Evolutionary conservation across 305 asterid species (phyloP), one percentile per base, ranked within the genome.

Genomic region (Fraxinus dipetala): DNA sequence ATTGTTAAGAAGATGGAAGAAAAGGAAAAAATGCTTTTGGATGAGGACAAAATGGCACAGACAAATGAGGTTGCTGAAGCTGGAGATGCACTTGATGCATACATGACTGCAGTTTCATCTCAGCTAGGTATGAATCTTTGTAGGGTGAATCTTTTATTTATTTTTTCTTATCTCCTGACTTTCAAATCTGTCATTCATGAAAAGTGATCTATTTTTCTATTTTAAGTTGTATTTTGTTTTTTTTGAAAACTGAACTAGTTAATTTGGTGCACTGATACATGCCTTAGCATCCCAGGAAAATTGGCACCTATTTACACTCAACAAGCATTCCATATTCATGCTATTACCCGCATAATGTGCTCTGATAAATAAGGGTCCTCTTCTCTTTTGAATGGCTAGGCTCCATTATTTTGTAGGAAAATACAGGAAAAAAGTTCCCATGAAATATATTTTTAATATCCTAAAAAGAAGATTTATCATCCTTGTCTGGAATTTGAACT

Each of bases 31-130:
- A 79, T 86, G 79, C 89, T 96, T 83, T 28, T 78, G 67, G 91
- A 88, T 2, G 96, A 90, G 85, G 93, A 86, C 28, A 86, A 83
- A 87, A 83, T 79, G 48, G 85, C 85, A 69, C 84, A 87, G 59
- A 81, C 24, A 84, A 87, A 85, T 43, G 92, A 89, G 85, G 86
- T 76, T 40, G 78, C 87, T 75, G 96, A 88, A 84, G 87, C 91
- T 75, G 98, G 96, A 87, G 99, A 96, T 87, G 98, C 89, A 84
- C 99, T 96, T 75, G 99, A 96, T 89, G 92, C 97, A 40, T 96
- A 88, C 89, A 96, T 96, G 99, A 90, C 98, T 28, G 83, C 94
- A 38, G 93, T 96, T 83, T 96, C 99, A 84, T 89, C 99, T 88
- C 98, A 93, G 85, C 87, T 96, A 84, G 99, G 99, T 93, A 76